Evolutionary conservation across 148 eudicot genomes (phyloP).

Genomic region (Mesembryanthemum crystallinum): DNA sequence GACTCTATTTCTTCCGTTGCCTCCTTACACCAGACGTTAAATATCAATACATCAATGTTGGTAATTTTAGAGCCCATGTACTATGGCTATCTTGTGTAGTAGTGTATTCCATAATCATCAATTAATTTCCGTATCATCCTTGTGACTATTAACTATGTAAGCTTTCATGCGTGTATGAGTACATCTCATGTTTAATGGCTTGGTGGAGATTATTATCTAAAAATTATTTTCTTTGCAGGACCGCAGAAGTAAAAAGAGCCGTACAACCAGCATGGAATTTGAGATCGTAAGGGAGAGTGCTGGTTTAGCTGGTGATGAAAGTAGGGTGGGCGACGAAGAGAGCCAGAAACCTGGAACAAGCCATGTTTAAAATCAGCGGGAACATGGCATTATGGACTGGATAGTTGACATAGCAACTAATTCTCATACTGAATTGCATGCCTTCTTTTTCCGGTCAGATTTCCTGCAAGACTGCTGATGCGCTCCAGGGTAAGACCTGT

Average conservation of each 20-base stretch:
- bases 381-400: not conserved
- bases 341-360: slow-evolving; percentile 33
- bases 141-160: no score
- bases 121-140: no score
- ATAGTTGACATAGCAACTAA: slow-evolving; percentile 1
- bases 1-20: no score
- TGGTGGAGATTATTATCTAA: not conserved
- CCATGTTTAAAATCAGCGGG: slow-evolving; percentile 4
- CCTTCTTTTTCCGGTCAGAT: not conserved
- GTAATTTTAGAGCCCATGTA: no score
- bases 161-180: no score
- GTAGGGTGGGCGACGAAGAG: slow-evolving; percentile 36
- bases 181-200: no score
- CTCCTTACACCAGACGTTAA: no score
- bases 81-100: no score
- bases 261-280: slow-evolving; percentile 74
- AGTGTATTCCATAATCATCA: no score
- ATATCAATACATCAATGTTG: no score
- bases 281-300: slow-evolving; percentile 60
- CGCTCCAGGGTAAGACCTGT: not conserved
- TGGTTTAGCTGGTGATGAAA: slow-evolving; percentile 46
- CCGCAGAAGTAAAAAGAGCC: slow-evolving; percentile 68
- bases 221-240: slow-evolving; percentile 49
- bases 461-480: not conserved
- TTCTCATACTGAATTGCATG: not conserved